Percentiles rank a stretch among this genome's conserved stretches.
These are phyloP conservation scores for Avicennia marina DNA, from an alignment of 257 asterid species.

Conservation along the genomic window DNA sequence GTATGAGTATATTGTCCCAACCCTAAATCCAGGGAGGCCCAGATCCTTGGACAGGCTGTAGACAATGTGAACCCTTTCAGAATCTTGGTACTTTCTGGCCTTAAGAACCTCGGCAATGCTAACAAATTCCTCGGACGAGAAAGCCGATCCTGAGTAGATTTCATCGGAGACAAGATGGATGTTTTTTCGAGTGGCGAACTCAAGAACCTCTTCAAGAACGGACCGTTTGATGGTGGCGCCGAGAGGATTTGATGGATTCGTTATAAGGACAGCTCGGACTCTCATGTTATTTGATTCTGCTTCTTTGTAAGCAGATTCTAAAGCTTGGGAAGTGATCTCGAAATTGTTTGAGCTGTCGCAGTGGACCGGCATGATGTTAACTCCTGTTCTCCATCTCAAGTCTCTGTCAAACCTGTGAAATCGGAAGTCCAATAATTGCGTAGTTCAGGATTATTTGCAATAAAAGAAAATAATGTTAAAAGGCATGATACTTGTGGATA, in stretches of 20 bases:
- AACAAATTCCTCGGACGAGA: neutral
- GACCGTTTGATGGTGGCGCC: constrained; percentile 10
- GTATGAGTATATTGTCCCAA: constrained; percentile 6
- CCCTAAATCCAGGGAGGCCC: constrained; percentile 19
- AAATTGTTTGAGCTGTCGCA: constrained; percentile 13
- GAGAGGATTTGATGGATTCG: constrained; percentile 15
- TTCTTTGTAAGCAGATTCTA: constrained; percentile 9
- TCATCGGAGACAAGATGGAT: constrained; percentile 18
- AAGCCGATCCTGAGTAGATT: constrained; percentile 16
- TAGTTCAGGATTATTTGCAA: too few relatives aligned
- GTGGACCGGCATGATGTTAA: constrained; percentile 18
- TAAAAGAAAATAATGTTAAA: neutral
- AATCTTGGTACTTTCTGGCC: neutral
- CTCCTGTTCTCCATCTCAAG: constrained; percentile 47
- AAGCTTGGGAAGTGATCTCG: constrained; percentile 3
- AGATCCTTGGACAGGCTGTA: constrained; percentile 20
- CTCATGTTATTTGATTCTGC: neutral
- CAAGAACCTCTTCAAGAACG: constrained; percentile 5
- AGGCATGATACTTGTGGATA: too few relatives aligned
- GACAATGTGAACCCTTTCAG: constrained; percentile 12
- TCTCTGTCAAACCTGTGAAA: constrained; percentile 38
- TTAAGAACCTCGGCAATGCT: constrained; percentile 13
- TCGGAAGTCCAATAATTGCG: too few relatives aligned
- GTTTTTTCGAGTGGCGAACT: constrained; percentile 11
- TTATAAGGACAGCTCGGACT: constrained; percentile 12